These are phyloP conservation scores for Clavispora fructus DNA, from an alignment of 805 yeast genomes.

Conservation along the genomic window DNA sequence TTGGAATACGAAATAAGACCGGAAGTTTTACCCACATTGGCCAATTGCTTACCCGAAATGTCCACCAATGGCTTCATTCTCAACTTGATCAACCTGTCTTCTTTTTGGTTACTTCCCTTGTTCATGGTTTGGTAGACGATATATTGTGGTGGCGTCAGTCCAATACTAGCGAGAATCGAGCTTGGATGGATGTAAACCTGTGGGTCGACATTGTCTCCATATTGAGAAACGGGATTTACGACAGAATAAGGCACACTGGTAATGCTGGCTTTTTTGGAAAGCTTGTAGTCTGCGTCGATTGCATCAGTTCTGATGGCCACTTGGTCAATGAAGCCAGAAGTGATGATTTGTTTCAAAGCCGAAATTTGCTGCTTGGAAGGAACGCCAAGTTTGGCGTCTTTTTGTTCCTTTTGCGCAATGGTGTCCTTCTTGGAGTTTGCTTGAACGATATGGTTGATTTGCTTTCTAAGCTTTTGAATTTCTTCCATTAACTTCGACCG, in stretches of 20 bases:
- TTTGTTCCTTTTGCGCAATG: conserved; percentile 42
- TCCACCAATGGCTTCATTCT: conserved; percentile 77
- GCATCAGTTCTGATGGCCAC: conserved; percentile 80
- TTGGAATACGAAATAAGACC: conserved; percentile 79
- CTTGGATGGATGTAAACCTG: conserved; percentile 76
- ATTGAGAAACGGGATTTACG: conserved; percentile 39
- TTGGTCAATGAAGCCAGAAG: conserved; percentile 91
- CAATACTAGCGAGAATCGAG: conserved; percentile 56
- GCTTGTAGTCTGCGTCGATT: conserved; percentile 54
- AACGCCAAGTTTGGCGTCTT: conserved; percentile 48
- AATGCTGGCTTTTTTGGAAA: conserved; percentile 54
- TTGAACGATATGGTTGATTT: conserved; percentile 69
- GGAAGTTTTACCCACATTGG: conserved; percentile 70
- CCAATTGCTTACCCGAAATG: conserved; percentile 65
- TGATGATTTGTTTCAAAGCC: conserved; percentile 83
- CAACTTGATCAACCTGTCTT: conserved; percentile 38
- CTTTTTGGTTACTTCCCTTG: conserved; percentile 41
- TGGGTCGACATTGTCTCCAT: conserved; percentile 39
- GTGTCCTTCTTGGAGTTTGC: conserved; percentile 56
- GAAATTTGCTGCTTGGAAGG: conserved; percentile 68
- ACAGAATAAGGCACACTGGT: conserved; percentile 63
- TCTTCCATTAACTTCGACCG: conserved; percentile 83
- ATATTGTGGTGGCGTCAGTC: conserved; percentile 74
- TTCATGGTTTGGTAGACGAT: conserved; percentile 70
- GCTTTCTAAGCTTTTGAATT: conserved; percentile 73